Base-by-base conservation (phyloP, 2,329 filamentous ascomycete genomes). In the Stemphylium vesicarium region DNA sequence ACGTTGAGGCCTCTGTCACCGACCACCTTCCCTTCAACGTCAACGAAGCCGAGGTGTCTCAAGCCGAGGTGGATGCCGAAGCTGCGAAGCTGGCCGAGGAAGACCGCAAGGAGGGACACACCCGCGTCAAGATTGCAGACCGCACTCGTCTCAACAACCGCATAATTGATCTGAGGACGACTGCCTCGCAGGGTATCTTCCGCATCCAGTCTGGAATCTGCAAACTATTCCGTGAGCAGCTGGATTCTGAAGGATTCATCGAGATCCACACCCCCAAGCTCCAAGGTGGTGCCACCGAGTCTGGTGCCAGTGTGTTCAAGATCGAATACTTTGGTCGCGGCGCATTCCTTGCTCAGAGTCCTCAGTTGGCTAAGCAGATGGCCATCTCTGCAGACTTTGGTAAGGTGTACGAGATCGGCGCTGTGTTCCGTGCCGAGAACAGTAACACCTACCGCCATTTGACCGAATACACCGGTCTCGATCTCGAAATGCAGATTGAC, bases 221-320 rank as follows among this genome's bases (percentile, higher is more conserved):
- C 65, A 89, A 89, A 65, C 82, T 90, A 22, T 97, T 96, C 82
- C 89, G 93, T 43, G 77, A 83, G 9, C 86, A 88, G 2, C 83
- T 97, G 0, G 89, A 94, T 63, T 81, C 83, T 2, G 81, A 88
- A 59, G 88, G 87, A 13, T 97, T 97, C 72, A 88, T 96, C 55
- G 93, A 97, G 76, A 96, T 97, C 56, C 92, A 96, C 72, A 96
- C 92, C 0, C 93, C 93, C 2, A 97, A 96, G 78, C 81, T 97
- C 38, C 92, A 96, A 79, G 91, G 91, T 1, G 88, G 90, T 11
- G 93, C 93, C 1, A 96, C 93, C 0, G 93, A 97, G 75, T 96
- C 91, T 41, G 93, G 93, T 41, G 88, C 93, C 12, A 92, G 91
- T 60, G 93, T 97, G 4, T 97, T 97, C 81, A 88, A 91, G 72